Evolutionary conservation across 1,284 basidiomycete genomes (phyloP), one percentile per base, ranked within the genome.

Genomic region (Phlebopus sp.): DNA sequence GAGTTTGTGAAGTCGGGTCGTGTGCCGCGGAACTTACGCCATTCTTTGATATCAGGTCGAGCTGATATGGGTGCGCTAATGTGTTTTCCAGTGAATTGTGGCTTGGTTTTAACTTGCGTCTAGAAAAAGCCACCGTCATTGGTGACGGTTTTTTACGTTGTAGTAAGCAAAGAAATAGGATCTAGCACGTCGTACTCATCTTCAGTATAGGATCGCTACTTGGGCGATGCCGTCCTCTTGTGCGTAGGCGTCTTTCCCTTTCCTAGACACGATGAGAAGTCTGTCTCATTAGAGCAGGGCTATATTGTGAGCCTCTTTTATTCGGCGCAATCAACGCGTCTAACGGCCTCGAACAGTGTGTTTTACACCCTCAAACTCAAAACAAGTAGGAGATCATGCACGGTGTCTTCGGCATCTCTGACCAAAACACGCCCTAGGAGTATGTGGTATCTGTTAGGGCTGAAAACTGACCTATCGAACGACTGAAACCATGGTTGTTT

Each of bases 221-320:
- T 64, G n/a, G 62, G 62, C 21, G 64, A 68, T 51, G 32, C 52
- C 23, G 59, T 68, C 37, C 54, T 64, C 4, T 23, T 68, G 62
- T 68, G 52, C 32, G 63, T 54, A 18, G 31, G 45, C 8, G 10
- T 34, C 2, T 14, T 2, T 37, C 34, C 11, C 37, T 21, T 31
- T 3, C 32, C 1, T 5, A 5, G 35, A 15, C 42, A 52, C 60
- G 38, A 59, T 8, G 30, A 19, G 29, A 18, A 5, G 5, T 8
- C 3, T 11, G 41, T 5, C 27, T 2, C 11, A 4, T 30, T 29
- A 68, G 62, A 46, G 40, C 39, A 25, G 42, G 64, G 14, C 21
- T 55, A 5, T 54, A 46, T 37, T 36, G 64, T 63, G 42, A 38
- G 60, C 46, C 34, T 34, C 32, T 15, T 47, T n/a, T 15, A 4